Evolutionary conservation across 805 yeast genomes (phyloP), one percentile per base, ranked within the genome.

Genomic region (Hanseniaspora valbyensis): DNA sequence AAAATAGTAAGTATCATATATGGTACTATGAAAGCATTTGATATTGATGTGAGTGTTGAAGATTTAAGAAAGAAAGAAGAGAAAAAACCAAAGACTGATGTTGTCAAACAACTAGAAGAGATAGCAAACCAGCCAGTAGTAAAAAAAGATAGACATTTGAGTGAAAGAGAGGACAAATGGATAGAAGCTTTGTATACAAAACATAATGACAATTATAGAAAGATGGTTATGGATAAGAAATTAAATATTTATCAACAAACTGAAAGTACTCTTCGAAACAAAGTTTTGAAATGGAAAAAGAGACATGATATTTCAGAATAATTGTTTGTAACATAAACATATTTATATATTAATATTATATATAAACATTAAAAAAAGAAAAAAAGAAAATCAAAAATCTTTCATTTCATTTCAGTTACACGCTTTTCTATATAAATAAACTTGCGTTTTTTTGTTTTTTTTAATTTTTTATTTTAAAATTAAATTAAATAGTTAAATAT

Each of bases 151-250:
- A 74, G 83, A 59, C 65, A 64, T 19, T 83, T 77, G 57, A 76
- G 86, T 54, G 81, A 74, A 38, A 70, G 95, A 58, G 97, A 92
- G 64, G 67, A 65, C 41, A 82, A 74, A 30, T 87, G 95, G 95
- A 64, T 85, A 38, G 66, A 63, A 42, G 66, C 65, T 22, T 69
- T 92, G 36, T 73, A 80, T 53, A 77, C 76, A 19, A 87, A 86
- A 63, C 79, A 92, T 61, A 96, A 96, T 16, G 94, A 87, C 56
- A 82, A 92, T 63, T 88, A 80, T 62, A 81, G 75, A 42, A 84
- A 80, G 58, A 92, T 92, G 98, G 82, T 78, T 63, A 83, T 95
- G 84, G 98, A 92, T 65, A 77, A 76, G 66, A 83, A 83, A 64
- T 71, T 89, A 55, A 90, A 90, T 64, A 75, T 81, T 2, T 76